phyloP scores from a whole-genome alignment of 2,329 filamentous ascomycete species.

The Dothiorella sarmentorum region DNA sequence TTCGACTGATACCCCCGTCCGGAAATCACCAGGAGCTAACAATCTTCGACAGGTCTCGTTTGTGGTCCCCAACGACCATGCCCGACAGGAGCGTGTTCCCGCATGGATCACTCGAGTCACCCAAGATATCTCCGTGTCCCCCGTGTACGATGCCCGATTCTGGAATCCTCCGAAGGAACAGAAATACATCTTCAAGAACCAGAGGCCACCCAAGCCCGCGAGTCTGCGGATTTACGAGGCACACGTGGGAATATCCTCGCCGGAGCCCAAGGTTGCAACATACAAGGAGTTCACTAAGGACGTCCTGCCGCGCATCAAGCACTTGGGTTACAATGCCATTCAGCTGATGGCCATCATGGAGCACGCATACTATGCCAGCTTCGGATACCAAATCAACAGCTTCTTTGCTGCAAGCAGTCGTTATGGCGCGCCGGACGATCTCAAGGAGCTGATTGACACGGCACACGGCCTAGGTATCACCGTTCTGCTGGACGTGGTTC shows the following conservation, averaged over 20 bases:
- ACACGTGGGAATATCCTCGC: constrained; percentile 95
- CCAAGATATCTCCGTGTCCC: constrained; percentile 84
- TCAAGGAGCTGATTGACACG: constrained; percentile 95
- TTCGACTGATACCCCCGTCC: constrained; percentile 33
- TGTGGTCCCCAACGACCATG: constrained; percentile 71
- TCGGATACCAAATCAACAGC: constrained; percentile 97
- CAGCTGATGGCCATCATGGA: constrained; percentile 99
- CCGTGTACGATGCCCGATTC: constrained; percentile 90
- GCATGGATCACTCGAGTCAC: constrained; percentile 98
- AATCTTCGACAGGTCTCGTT: constrained; percentile 66
- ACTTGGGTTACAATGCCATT: constrained; percentile 92
- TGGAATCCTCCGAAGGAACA: constrained; percentile 85
- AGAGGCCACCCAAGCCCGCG: constrained; percentile 74
- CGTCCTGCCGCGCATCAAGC: constrained; percentile 86
- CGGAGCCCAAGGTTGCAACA: constrained; percentile 81
- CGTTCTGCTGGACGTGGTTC: constrained; percentile 90
- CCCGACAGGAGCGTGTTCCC: constrained; percentile 77
- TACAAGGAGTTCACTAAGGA: constrained; percentile 97
- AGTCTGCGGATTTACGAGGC: constrained; percentile 96
- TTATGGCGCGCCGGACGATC: constrained; percentile 87
- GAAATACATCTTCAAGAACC: constrained; percentile 79
- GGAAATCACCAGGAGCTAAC: neutral
- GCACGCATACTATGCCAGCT: constrained; percentile 98
- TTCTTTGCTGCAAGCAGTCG: constrained; percentile 97
- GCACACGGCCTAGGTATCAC: constrained; percentile 88